A percentile compares a stretch with the other conserved stretches of the same genome.
Evolutionary conservation across 805 yeast species (phyloP).

Genomic region (Nakazawaea peltata): DNA sequence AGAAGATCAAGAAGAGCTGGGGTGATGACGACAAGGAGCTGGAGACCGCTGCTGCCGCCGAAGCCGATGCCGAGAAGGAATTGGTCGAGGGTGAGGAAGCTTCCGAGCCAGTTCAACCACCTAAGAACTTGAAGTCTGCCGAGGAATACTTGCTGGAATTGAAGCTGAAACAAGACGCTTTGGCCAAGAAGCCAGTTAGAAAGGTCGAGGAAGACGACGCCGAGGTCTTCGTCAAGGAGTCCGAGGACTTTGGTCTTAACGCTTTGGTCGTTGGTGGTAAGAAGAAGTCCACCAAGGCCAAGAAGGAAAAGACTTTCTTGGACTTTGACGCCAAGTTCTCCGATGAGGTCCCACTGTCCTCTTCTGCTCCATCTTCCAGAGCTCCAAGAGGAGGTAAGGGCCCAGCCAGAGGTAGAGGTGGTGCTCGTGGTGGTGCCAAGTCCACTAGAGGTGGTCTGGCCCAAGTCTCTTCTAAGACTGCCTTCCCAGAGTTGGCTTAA

Average conservation of each 20-base stretch:
- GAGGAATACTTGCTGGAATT: slow-evolving; percentile 80
- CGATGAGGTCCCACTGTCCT: slow-evolving; percentile 36
- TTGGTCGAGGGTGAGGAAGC: slow-evolving; percentile 30
- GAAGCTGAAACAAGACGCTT: slow-evolving; percentile 34
- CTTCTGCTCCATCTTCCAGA: slow-evolving; percentile 22
- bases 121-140: slow-evolving; percentile 56
- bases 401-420: slow-evolving; percentile 17
- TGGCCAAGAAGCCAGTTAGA: slow-evolving; percentile 31
- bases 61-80: slow-evolving; percentile 29
- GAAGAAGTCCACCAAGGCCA: slow-evolving; percentile 64
- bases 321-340: slow-evolving; percentile 69
- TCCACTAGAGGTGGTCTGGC: slow-evolving; percentile 22
- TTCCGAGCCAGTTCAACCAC: slow-evolving; percentile 36
- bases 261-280: slow-evolving; percentile 55
- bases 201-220: slow-evolving; percentile 50
- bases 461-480: slow-evolving; percentile 45
- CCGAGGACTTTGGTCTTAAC: slow-evolving; percentile 41
- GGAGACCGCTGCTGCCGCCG: slow-evolving; percentile 56
- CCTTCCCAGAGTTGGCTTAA: slow-evolving; percentile 66
- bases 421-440: slow-evolving; percentile 7
- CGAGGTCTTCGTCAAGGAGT: slow-evolving; percentile 58
- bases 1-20: slow-evolving; percentile 83
- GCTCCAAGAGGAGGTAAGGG: slow-evolving; percentile 23
- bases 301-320: slow-evolving; percentile 73
- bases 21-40: slow-evolving; percentile 72